Evolutionary conservation across 2,329 filamentous ascomycete genomes (phyloP).

Genomic region (Microdochium paspali): DNA sequence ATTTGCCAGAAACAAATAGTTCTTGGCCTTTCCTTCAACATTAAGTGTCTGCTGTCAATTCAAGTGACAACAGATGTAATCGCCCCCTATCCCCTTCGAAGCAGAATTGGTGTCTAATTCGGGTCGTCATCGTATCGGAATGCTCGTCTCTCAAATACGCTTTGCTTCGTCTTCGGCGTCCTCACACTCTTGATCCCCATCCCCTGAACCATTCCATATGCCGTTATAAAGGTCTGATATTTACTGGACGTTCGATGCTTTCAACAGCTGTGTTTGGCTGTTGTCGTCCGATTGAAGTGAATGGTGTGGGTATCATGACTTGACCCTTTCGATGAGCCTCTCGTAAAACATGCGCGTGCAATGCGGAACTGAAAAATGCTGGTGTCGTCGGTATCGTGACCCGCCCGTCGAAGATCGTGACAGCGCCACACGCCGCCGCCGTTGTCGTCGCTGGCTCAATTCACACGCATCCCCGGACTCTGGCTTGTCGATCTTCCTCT

Average conservation of each 20-base stretch:
- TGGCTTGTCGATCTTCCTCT: neutral
- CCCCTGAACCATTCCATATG: neutral
- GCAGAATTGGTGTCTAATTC: neutral
- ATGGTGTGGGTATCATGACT: neutral
- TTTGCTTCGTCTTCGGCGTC: neutral
- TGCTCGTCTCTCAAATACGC: neutral
- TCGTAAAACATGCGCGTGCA: constrained; percentile 1
- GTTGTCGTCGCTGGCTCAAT: neutral
- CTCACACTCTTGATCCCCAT: neutral
- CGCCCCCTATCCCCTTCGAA: neutral
- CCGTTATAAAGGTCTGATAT: too few species aligned
- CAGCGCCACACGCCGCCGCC: neutral
- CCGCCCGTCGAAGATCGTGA: neutral
- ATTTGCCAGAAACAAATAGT: too few species aligned
- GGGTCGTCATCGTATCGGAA: neutral
- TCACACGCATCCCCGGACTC: neutral
- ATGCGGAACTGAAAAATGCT: constrained; percentile 1
- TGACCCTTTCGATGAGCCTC: neutral
- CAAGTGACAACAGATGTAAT: too few species aligned
- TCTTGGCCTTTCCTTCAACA: too few species aligned
- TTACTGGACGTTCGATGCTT: neutral
- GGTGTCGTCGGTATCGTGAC: neutral
- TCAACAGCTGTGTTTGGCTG: neutral
- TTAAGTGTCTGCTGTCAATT: too few species aligned
- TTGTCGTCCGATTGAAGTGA: neutral